These are phyloP conservation scores for Claviceps sp. DNA, from an alignment of 2,329 filamentous ascomycete species.

Conservation along the genomic window DNA sequence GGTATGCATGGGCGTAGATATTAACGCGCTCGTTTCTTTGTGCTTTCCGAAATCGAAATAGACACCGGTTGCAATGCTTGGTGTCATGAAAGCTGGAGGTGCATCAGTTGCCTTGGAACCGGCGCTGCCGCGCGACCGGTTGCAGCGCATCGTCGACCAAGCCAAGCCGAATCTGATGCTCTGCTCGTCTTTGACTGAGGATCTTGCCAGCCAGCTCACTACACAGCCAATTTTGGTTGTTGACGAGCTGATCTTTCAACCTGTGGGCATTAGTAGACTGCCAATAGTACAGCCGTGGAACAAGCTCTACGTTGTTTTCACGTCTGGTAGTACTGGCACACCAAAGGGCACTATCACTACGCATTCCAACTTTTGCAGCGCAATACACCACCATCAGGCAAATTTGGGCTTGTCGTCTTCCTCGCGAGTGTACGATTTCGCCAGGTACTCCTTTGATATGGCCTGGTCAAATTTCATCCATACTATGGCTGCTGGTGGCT, in stretches of 20 bases:
- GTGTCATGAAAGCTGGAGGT: conserved; percentile 2
- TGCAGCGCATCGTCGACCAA: conserved; percentile 6
- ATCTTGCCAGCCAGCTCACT: conserved; percentile 4
- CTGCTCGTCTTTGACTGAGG: conserved; percentile 5
- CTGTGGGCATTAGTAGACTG: conserved; percentile 8
- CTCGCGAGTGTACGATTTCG: conserved; percentile 7
- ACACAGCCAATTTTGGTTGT: conserved; percentile 5
- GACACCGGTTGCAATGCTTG: conserved; percentile 4
- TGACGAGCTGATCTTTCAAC: background rate
- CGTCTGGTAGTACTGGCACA: background rate
- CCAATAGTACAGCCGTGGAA: conserved; percentile 7
- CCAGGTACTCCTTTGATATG: conserved; percentile 11
- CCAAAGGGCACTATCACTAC: background rate
- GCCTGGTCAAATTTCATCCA: conserved; percentile 8
- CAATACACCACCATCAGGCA: background rate
- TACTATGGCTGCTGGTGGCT: conserved; percentile 8
- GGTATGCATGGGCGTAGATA: background rate
- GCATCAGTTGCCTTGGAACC: conserved; percentile 6
- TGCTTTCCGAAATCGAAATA: conserved; percentile 6
- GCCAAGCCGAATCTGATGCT: conserved; percentile 10
- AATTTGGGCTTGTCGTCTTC: background rate
- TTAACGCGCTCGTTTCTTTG: conserved; percentile 4
- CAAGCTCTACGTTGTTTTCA: conserved; percentile 1
- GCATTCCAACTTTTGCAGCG: background rate
- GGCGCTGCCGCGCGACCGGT: background rate